Base-by-base conservation (phyloP, 2,329 filamentous ascomycete genomes). In the Fonsecaea nubica region DNA sequence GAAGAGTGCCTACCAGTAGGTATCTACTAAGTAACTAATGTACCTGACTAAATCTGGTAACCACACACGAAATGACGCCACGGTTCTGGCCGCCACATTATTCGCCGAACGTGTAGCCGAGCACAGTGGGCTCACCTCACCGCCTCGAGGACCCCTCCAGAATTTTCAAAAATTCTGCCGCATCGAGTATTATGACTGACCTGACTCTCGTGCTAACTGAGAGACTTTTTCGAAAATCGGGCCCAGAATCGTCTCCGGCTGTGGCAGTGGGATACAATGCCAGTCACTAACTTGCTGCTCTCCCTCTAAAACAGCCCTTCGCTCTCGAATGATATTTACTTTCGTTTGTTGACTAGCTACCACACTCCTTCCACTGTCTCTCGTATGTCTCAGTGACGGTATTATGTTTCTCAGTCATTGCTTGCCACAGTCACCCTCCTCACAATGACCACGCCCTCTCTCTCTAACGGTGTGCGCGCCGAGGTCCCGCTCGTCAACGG, bases 401-500 rank as follows among this genome's bases (percentile, higher is more conserved):
- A 55, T 38, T 59, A 70, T 70, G 68, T 36, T 55, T 38, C 7
- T 42, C 48, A 52, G 55, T 42, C 42, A 35, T 42, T 30, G 21
- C 32, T 54, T 30, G 36, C 38, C 40, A 45, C 40, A 38, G 42
- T 38, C 21, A 25, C 55, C 10, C 25, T 42, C 21, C 56, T 52
- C 63, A 64, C 56, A 60, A 68, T 69, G 65, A 69, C 65, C 60
- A 54, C 65, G n/a, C 61, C 58, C 42, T 64, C 62, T 61, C 62
- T 69, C 55, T 54, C 71, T 61, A 71, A 73, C 69, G 72, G 71
- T 62, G 70, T 73, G 48, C 67, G 65, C 45, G 50, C 45, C 12
- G 33, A 48, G 30, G 40, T 57, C 12, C 53, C 65, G 8, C 21
- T 64, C 30, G 52, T 58, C 42, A 64, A 68, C 45, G 63, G 65